phyloP scores from a whole-genome alignment of 441 rosid genomes.

The Flueggea neowawraea region DNA sequence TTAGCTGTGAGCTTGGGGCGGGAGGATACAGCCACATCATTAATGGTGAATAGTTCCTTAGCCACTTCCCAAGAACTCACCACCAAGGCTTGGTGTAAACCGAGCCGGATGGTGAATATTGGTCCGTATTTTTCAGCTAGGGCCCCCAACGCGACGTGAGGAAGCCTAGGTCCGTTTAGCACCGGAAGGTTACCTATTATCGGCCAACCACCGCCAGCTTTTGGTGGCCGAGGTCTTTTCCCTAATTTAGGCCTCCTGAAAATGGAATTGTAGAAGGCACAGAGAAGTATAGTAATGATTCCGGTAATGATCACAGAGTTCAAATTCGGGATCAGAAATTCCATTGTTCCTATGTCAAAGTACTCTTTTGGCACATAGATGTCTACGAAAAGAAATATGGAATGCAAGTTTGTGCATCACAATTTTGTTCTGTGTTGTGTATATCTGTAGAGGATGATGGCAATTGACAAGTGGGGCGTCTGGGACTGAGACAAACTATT shows the following conservation, averaged over 20 bases:
- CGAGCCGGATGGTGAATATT: conserved; percentile 32
- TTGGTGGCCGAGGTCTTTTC: conserved; percentile 12
- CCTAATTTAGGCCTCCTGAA: not conserved
- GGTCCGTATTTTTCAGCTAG: conserved; percentile 39
- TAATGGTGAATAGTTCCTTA: conserved; percentile 31
- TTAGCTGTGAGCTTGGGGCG: conserved; percentile 30
- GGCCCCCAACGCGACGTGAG: conserved; percentile 25
- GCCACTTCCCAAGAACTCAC: conserved; percentile 30
- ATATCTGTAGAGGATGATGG: no score
- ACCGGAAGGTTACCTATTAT: conserved; percentile 38
- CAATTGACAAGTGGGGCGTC: no score
- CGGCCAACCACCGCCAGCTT: conserved; percentile 34
- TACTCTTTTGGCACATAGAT: no score
- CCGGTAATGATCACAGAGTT: no score
- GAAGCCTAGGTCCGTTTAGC: conserved; percentile 26
- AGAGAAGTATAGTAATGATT: no score
- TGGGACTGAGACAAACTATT: no score
- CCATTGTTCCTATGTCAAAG: no score
- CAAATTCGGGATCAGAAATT: no score
- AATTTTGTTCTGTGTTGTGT: no score
- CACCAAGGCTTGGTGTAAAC: conserved; percentile 30
- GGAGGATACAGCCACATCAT: conserved; percentile 14
- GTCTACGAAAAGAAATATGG: no score
- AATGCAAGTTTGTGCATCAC: no score
- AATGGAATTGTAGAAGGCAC: not conserved